Base-by-base conservation (phyloP, 129 eudicot species). In the Flaveria linearis region DNA sequence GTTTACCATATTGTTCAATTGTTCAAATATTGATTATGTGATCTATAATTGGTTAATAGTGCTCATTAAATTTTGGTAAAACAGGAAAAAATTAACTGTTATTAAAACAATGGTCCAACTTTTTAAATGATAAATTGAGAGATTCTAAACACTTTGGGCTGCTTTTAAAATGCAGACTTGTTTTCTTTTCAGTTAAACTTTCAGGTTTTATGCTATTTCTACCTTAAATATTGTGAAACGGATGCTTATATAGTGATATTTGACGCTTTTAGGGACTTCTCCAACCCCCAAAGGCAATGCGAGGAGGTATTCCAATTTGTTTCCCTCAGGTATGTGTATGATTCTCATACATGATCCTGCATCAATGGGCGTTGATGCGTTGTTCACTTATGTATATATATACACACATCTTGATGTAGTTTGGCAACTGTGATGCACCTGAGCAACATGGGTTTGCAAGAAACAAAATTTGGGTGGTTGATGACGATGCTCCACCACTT, bases 241-340 rank as follows among this genome's bases (percentile, higher is more conserved):
- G 58, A 56, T 71, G 23, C 65, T 80, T 12, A 9, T 26, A 45
- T 55, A 12, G 74, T 78, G 69, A 9, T 33, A 49, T 64, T 67
- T 16, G 22, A 76, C 82, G 43, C 36, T 18, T 87, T 53, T 68
- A 91, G 98, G 93, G 88, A 33, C 84, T 89, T 72, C 84, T 89
- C 55, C 91, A 84, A 82, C 74, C 92, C 72, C 87, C 91, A 8
- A 91, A 89, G 75, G 91, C 96, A 55, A 89, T 84, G 86, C 88
- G 97, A 74, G 98, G 98, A 78, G 98, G 97, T 33, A 91, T 91
- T 45, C 87, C 98, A 15, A 79, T 89, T 51, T 94, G 98, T 80
- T 91, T 94, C 75, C 96, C 98, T 16, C 90, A 94, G 98, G 98
- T 94, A 83, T 18, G 43, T 68, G 14, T 22, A 36, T 63, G 16